Percentiles rank a stretch among this genome's conserved stretches.
These are phyloP conservation scores for Dittrichia graveolens DNA, from an alignment of 129 eudicot genomes.

Conservation along the genomic window DNA sequence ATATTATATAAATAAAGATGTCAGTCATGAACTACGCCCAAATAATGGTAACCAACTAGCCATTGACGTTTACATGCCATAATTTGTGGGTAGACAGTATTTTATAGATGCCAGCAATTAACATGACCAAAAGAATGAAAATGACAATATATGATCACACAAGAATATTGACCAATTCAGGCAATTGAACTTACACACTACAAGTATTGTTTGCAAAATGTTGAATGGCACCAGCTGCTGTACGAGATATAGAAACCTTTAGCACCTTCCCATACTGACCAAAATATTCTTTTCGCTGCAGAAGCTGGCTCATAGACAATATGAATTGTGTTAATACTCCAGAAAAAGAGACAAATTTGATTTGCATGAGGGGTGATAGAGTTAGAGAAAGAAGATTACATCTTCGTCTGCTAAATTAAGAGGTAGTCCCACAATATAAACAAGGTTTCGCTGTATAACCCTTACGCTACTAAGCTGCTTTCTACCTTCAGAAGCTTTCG, in stretches of 20 bases:
- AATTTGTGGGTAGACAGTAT: neutral
- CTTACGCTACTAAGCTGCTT: conserved; percentile 94
- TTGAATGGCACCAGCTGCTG: conserved; percentile 89
- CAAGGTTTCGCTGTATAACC: conserved; percentile 95
- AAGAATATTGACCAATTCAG: neutral
- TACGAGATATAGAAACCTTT: conserved; percentile 96
- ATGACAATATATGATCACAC: neutral
- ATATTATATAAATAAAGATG: neutral
- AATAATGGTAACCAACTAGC: neutral
- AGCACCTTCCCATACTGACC: conserved; percentile 94
- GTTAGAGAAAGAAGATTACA: conserved; percentile 35
- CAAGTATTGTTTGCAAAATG: conserved; percentile 91
- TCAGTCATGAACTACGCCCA: neutral
- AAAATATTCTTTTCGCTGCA: conserved; percentile 89
- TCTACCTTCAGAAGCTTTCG: conserved; percentile 75
- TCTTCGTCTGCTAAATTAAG: conserved; percentile 91
- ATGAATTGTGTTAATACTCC: conserved; percentile 1
- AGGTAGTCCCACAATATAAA: conserved; percentile 92
- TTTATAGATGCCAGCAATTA: conserved; percentile 2
- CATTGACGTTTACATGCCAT: neutral
- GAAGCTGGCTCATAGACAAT: conserved; percentile 54
- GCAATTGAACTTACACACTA: conserved; percentile 77
- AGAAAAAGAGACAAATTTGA: neutral
- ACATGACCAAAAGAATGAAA: conserved; percentile 1
- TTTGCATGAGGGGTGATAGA: neutral